Evolutionary conservation across 192 early-diverging fungal genomes (phyloP).

Genomic region (Nowakowskiella sp.): DNA sequence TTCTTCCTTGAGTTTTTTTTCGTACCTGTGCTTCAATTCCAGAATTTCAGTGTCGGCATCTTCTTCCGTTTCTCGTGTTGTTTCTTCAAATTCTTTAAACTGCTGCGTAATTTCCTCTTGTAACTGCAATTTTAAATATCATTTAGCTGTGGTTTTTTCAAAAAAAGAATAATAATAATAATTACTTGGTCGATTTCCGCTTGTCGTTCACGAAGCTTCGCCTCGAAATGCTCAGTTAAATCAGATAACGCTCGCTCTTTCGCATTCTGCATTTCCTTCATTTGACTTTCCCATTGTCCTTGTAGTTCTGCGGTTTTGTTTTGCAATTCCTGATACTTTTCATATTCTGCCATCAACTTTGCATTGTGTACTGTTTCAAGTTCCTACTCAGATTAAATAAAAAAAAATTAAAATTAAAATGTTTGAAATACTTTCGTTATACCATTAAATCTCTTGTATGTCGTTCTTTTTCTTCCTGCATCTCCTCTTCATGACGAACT

Average conservation of each 20-base stretch:
- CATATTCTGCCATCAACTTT: conserved; percentile 57
- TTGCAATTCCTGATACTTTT: conserved; percentile 52
- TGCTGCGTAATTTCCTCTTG: conserved; percentile 46
- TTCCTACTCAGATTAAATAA: conserved; percentile 14
- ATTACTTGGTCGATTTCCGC: conserved; percentile 48
- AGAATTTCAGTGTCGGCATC: conserved; percentile 55
- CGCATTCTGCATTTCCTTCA: conserved; percentile 40
- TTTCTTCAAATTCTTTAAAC: conserved; percentile 46
- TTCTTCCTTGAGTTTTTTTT: conserved; percentile 49
- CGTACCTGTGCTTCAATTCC: conserved; percentile 47
- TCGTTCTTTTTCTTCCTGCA: conserved; percentile 44
- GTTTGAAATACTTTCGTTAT: conserved; percentile 1
- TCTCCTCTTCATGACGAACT: conserved; percentile 49
- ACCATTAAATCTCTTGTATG: conserved; percentile 44
- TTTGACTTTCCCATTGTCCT: conserved; percentile 46
- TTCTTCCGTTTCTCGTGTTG: conserved; percentile 47
- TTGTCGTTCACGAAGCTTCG: conserved; percentile 43
- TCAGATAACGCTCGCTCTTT: conserved; percentile 44
- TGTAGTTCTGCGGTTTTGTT: conserved; percentile 40
- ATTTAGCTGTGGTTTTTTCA: conserved; percentile 7
- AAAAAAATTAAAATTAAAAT: conserved; percentile 9
- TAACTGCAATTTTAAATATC: conserved; percentile 29
- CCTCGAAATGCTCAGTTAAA: conserved; percentile 46
- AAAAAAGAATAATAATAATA: neutral
- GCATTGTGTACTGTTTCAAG: conserved; percentile 43